These are phyloP conservation scores for Aspergillus calidoustus DNA, from an alignment of 2,329 filamentous ascomycete species.

Conservation along the genomic window DNA sequence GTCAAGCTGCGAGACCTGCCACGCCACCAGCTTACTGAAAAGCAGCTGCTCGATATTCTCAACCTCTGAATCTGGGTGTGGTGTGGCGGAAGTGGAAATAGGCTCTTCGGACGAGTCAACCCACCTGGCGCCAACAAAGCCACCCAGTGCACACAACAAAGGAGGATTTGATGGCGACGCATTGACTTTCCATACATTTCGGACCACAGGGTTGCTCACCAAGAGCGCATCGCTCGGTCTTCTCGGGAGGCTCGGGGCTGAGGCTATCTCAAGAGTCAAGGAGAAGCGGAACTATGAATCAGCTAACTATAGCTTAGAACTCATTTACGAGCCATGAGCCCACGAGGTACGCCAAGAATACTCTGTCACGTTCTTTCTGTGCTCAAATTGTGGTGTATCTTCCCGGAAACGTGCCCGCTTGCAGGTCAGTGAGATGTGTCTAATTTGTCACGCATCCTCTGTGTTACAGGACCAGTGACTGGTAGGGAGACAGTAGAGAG, in stretches of 20 bases:
- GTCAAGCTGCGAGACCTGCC: not conserved
- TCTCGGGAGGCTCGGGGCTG: not conserved
- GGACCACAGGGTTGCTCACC: not conserved
- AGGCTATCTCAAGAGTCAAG: not conserved
- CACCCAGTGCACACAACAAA: not conserved
- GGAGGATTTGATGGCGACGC: not conserved
- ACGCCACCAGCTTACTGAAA: not conserved
- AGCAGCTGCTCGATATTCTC: not conserved
- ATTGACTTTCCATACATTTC: not conserved
- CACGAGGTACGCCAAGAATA: slow-evolving; percentile 10
- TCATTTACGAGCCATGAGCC: not conserved
- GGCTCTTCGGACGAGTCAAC: not conserved
- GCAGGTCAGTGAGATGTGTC: slow-evolving; percentile 3
- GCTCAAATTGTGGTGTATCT: slow-evolving; percentile 9
- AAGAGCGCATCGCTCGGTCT: not conserved
- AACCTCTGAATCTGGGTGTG: not conserved
- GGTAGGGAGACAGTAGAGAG: not conserved
- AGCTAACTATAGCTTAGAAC: not conserved
- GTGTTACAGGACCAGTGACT: not conserved
- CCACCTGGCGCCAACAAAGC: not conserved
- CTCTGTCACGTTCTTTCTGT: slow-evolving; percentile 1
- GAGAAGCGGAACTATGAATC: not conserved
- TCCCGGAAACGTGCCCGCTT: slow-evolving; percentile 1
- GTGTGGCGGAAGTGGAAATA: not conserved
- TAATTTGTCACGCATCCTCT: slow-evolving; percentile 1